phyloP scores from a whole-genome alignment of 2,329 filamentous ascomycete genomes.

The Alternaria hordeiaustralica region DNA sequence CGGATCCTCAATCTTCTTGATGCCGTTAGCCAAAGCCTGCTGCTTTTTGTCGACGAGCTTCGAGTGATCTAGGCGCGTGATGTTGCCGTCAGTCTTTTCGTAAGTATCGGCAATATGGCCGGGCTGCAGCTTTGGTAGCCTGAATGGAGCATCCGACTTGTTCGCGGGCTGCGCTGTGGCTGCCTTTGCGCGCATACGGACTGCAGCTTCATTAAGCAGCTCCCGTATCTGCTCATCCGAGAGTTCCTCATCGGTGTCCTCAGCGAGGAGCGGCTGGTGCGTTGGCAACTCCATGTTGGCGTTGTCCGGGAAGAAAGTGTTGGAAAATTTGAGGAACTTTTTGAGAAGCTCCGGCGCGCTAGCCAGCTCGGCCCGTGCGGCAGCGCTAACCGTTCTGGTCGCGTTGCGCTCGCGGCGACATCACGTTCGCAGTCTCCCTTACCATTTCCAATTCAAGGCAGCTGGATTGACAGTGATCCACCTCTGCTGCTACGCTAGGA shows the following conservation, averaged over 20 bases:
- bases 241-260: conserved; percentile 56
- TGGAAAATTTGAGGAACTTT: conserved; percentile 38
- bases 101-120: conserved; percentile 60
- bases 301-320: conserved; percentile 23
- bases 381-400: conserved; percentile 8
- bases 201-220: conserved; percentile 69
- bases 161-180: conserved; percentile 33
- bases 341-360: conserved; percentile 25
- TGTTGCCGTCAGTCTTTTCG: conserved; percentile 58
- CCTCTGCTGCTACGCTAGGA: not conserved
- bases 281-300: conserved; percentile 47
- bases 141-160: conserved; percentile 45
- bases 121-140: conserved; percentile 59
- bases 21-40: conserved; percentile 55
- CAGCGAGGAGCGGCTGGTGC: conserved; percentile 41
- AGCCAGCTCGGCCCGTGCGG: conserved; percentile 32
- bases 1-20: conserved; percentile 62
- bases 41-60: conserved; percentile 58
- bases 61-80: conserved; percentile 61
- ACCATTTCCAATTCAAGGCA: not conserved
- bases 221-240: conserved; percentile 69
- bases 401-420: not conserved
- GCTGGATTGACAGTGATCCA: not conserved
- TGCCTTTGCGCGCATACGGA: conserved; percentile 58
- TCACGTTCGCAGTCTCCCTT: not conserved